phyloP scores from a whole-genome alignment of 768 basidiomycete species.

The Tulasnella sp. region DNA sequence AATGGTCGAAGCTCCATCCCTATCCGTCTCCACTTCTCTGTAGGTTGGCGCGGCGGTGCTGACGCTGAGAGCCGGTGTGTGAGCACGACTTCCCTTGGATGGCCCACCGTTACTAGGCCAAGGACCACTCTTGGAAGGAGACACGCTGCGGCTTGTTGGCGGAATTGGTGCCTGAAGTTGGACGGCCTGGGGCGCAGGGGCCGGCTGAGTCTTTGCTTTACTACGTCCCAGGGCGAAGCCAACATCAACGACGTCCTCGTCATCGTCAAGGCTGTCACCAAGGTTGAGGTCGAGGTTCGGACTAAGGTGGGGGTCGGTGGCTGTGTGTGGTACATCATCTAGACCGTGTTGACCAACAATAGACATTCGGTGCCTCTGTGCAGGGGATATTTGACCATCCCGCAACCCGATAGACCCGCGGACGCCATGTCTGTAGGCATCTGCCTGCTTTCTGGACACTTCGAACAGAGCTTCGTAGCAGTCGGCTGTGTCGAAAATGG shows the following conservation, averaged over 20 bases:
- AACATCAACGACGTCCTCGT: slow-evolving; percentile 47
- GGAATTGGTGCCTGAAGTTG: not conserved
- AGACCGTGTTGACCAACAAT: not conserved
- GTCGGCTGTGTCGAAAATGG: slow-evolving; percentile 4
- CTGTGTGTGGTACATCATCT: not conserved
- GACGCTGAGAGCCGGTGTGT: not conserved
- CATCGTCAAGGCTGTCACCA: slow-evolving; percentile 22
- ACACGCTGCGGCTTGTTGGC: not conserved
- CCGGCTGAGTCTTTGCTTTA: not conserved
- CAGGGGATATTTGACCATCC: slow-evolving; percentile 3
- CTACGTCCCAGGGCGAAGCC: slow-evolving; percentile 34
- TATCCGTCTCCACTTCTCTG: not conserved
- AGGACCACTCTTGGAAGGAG: not conserved
- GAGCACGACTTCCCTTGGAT: not conserved
- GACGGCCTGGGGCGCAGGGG: not conserved
- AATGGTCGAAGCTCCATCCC: slow-evolving; percentile 13
- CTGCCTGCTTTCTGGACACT: slow-evolving; percentile 3
- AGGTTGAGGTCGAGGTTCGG: not conserved
- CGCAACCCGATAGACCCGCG: slow-evolving; percentile 5
- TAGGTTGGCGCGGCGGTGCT: not conserved
- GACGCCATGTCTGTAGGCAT: not conserved
- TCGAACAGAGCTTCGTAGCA: not conserved
- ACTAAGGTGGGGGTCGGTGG: not conserved
- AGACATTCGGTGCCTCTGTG: not conserved
- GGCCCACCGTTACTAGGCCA: not conserved